Percentiles rank a stretch among this genome's conserved stretches.
Evolutionary conservation across 352 stramenopile species (phyloP).

Genomic region (Phytopythium litorale): DNA sequence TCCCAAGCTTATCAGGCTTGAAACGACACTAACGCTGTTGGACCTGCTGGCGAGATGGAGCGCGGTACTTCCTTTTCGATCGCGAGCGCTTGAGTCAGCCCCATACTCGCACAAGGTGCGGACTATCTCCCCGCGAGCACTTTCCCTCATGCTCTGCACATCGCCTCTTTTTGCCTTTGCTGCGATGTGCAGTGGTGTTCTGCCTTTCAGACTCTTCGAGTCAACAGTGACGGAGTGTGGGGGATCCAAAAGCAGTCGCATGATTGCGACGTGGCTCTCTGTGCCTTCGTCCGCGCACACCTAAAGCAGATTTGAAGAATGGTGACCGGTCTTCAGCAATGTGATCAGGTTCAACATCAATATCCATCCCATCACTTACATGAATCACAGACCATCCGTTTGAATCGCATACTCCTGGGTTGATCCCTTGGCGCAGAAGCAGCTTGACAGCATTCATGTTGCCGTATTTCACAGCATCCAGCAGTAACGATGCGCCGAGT

Average conservation of each 20-base stretch:
- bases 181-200: conserved; percentile 47
- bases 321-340: background rate
- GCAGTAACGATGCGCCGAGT: conserved; percentile 19
- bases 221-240: conserved; percentile 25
- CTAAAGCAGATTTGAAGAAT: conserved; percentile 12
- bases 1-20: conserved; percentile 22
- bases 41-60: conserved; percentile 33
- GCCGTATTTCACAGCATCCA: conserved; percentile 48
- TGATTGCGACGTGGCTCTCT: conserved; percentile 28
- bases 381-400: conserved; percentile 65
- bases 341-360: background rate
- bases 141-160: background rate
- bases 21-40: conserved; percentile 18
- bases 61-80: conserved; percentile 31
- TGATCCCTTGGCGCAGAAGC: conserved; percentile 34
- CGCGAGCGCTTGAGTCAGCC: conserved; percentile 33
- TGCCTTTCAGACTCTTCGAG: conserved; percentile 39
- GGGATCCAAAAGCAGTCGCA: conserved; percentile 24
- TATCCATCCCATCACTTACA: conserved; percentile 17
- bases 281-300: conserved; percentile 42
- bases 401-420: conserved; percentile 34
- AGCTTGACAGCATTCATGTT: conserved; percentile 30
- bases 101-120: conserved; percentile 20
- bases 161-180: conserved; percentile 12
- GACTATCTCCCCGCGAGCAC: conserved; percentile 19